Base-by-base conservation (phyloP, 1,284 basidiomycete genomes). In the Blastosporella zonata region DNA sequence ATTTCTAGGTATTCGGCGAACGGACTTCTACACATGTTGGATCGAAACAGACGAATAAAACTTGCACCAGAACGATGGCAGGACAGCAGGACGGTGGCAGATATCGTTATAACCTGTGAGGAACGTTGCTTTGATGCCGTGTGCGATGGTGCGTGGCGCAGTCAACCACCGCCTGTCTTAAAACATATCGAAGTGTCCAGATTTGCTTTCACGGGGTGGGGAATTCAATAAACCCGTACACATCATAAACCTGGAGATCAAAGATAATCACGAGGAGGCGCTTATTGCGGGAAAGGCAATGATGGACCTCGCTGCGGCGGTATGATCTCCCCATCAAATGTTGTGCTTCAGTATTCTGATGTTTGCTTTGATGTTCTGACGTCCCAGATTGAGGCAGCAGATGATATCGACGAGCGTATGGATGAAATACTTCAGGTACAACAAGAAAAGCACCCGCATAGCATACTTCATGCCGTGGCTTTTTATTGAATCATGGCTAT, bases 181-280 rank as follows among this genome's bases (percentile, higher is more conserved):
- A 48, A 20, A 45, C 23, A 41, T 40, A 35, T 47, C 38, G 50
- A 37, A 53, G 44, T 46, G 6, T 42, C 56, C 60, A 97, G 97
- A 99, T 71, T 73, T 99, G 15, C 74, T 99, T 51, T 74, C 77
- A 34, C 80, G 93, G 54, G 94, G 93, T 21, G 92, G 95, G 1
- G 96, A 99, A 54, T 85, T 87, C 63, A 98, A 95, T 70, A 85
- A 88, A 47, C 86, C 93, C 0, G 94, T 99, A 18, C 97, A 99
- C 67, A 72, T 99, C 47, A 93, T 99, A 67, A 99, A 99, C 68
- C 82, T 99, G 53, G 97, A 99, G 66, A 99, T 99, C 71, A 97
- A 92, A 72, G 97, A 99, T 70, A 99, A 97, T 63, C 96, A 98
- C 61, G 97, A 99, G 73, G 97, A 99, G 67, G 97, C 97, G 0